Percentiles rank a stretch among this genome's conserved stretches.
phyloP scores from a whole-genome alignment of 2,329 filamentous ascomycete genomes.

The Phoma herbarum region DNA sequence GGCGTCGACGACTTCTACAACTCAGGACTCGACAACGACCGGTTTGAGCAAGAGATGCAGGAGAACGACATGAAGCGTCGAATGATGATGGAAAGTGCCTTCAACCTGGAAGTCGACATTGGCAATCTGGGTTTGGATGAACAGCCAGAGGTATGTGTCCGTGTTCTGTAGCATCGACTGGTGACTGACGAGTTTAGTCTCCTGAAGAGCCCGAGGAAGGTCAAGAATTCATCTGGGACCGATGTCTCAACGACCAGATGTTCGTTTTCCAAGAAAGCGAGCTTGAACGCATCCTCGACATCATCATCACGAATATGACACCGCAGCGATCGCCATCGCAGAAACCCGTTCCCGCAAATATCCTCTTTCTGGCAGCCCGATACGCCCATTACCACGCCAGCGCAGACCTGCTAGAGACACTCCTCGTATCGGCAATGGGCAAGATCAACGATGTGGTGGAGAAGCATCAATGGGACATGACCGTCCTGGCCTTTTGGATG shows the following conservation, averaged over 20 bases:
- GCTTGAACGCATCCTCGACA: slow-evolving; percentile 88
- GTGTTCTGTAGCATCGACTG: slow-evolving; percentile 21
- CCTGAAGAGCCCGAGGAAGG: slow-evolving; percentile 84
- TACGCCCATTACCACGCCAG: slow-evolving; percentile 98
- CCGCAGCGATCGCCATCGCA: slow-evolving; percentile 95
- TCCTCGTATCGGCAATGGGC: slow-evolving; percentile 87
- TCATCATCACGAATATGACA: slow-evolving; percentile 97
- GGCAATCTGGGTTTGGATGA: slow-evolving; percentile 97
- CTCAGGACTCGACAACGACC: slow-evolving; percentile 88
- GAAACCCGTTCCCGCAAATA: slow-evolving; percentile 96
- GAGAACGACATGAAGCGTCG: slow-evolving; percentile 94
- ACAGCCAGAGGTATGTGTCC: slow-evolving; percentile 77
- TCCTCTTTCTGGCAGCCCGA: slow-evolving; percentile 92
- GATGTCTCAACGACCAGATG: slow-evolving; percentile 97
- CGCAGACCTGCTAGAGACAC: slow-evolving; percentile 78
- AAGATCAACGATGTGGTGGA: slow-evolving; percentile 99
- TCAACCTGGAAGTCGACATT: slow-evolving; percentile 94
- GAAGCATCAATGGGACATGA: slow-evolving; percentile 98
- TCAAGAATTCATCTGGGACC: slow-evolving; percentile 95
- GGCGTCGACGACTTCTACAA: slow-evolving; percentile 95
- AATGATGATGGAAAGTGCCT: slow-evolving; percentile 99
- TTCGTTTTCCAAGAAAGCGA: slow-evolving; percentile 98
- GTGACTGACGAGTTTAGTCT: slow-evolving; percentile 39
- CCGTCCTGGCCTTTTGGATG: slow-evolving; percentile 97
- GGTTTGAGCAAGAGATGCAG: slow-evolving; percentile 96